These are phyloP conservation scores for Mycosarcoma maydis DNA, from an alignment of 1,284 basidiomycete species.

Conservation along the genomic window DNA sequence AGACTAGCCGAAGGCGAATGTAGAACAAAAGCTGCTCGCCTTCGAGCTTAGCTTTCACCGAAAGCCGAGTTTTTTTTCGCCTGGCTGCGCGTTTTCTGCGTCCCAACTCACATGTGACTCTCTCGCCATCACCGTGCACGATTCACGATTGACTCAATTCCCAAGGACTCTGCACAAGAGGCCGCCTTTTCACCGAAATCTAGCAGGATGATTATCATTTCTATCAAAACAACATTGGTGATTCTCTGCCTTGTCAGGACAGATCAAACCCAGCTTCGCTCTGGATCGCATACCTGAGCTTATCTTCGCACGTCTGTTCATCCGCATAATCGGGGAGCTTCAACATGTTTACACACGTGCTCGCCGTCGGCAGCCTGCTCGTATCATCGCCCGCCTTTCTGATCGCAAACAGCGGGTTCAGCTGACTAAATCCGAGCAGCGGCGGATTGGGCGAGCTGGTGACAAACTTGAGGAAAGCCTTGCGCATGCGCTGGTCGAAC, in stretches of 20 bases:
- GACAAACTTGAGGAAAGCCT: constrained; percentile 63
- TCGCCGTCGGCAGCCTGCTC: constrained; percentile 61
- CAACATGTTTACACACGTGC: constrained; percentile 65
- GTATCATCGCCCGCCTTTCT: constrained; percentile 57
- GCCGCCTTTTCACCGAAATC: no score
- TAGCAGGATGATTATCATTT: no score
- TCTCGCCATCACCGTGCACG: no score
- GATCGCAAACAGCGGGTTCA: constrained; percentile 63
- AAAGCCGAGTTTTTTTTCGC: constrained; percentile 17
- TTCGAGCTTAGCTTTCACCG: not conserved
- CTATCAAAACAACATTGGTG: no score
- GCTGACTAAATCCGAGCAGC: constrained; percentile 61
- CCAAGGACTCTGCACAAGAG: no score
- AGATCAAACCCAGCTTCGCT: constrained; percentile 65
- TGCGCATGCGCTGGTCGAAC: constrained; percentile 53
- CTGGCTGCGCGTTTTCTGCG: not conserved
- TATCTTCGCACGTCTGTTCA: constrained; percentile 52
- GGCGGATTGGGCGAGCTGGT: constrained; percentile 65
- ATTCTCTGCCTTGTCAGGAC: constrained; percentile 29
- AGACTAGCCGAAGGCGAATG: not conserved
- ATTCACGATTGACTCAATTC: not conserved
- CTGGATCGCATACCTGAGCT: constrained; percentile 62
- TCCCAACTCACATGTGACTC: no score
- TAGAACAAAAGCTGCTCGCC: not conserved
- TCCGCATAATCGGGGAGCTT: constrained; percentile 63